Percentiles rank a stretch among this genome's conserved stretches.
Evolutionary conservation across 352 stramenopile species (phyloP).

Genomic region (Phytophthora ohioensis): DNA sequence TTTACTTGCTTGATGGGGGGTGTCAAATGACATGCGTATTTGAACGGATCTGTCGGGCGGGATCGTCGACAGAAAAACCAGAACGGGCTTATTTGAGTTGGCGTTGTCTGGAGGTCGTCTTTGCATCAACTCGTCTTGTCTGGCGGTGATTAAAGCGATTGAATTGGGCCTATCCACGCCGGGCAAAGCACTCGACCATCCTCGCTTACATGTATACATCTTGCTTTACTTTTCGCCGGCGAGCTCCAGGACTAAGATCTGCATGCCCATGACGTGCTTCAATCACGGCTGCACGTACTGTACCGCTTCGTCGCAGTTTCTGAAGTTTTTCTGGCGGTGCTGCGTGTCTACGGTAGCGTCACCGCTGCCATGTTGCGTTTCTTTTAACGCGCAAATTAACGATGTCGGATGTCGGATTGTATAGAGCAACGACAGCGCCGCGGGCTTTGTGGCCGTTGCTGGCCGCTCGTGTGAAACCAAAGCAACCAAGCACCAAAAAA

Average conservation of each 20-base stretch:
- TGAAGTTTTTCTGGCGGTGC: constrained; percentile 38
- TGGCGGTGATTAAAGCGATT: constrained; percentile 6
- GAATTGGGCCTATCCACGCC: constrained; percentile 1
- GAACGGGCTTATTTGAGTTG: too few relatives aligned
- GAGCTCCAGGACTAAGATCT: not conserved
- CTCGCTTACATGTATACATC: not conserved
- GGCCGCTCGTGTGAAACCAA: not conserved
- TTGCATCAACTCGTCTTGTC: too few relatives aligned
- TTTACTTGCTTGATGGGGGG: too few relatives aligned
- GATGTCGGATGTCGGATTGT: not conserved
- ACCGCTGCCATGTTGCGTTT: constrained; percentile 2
- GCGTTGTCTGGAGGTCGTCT: too few relatives aligned
- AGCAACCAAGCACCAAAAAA: too few relatives aligned
- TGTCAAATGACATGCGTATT: too few relatives aligned
- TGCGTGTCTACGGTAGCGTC: constrained; percentile 25
- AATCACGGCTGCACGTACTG: not conserved
- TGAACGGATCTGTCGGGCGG: too few relatives aligned
- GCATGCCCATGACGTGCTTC: not conserved
- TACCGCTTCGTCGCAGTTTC: constrained; percentile 19
- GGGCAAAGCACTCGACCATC: not conserved
- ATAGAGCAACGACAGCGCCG: not conserved
- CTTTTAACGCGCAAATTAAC: constrained; percentile 15
- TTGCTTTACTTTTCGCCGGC: too few relatives aligned
- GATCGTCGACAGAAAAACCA: too few relatives aligned
- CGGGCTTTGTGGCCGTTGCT: not conserved